Evolutionary conservation across 2,329 filamentous ascomycete genomes (phyloP).

Genomic region (Penicillium rolfsii): DNA sequence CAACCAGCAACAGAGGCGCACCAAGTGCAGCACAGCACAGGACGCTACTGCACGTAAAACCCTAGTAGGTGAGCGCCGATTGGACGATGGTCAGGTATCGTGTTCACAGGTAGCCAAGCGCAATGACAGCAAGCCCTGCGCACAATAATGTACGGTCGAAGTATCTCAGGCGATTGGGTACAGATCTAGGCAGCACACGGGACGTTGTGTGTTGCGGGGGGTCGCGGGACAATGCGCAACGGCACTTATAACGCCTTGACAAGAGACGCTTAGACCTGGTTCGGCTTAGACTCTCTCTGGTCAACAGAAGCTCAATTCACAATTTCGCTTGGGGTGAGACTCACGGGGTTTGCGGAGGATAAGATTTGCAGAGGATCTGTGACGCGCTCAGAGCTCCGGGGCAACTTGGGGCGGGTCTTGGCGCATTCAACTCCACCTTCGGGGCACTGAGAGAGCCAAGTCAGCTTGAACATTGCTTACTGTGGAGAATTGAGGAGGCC

Average conservation of each 20-base stretch:
- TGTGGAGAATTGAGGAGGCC: not conserved
- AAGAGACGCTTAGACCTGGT: not conserved
- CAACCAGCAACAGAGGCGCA: constrained; percentile 10
- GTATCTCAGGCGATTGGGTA: not conserved
- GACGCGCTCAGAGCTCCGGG: constrained; percentile 9
- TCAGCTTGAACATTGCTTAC: not conserved
- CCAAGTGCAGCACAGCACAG: constrained; percentile 14
- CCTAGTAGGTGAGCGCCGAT: constrained; percentile 2
- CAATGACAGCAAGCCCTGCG: constrained; percentile 1
- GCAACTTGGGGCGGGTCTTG: constrained; percentile 14
- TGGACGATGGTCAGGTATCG: not conserved
- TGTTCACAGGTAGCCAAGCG: constrained; percentile 7
- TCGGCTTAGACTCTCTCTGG: not conserved
- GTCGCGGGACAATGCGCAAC: not conserved
- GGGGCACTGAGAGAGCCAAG: constrained; percentile 3
- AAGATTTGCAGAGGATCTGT: constrained; percentile 4
- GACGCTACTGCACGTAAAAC: constrained; percentile 16
- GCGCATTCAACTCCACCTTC: constrained; percentile 12
- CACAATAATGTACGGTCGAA: constrained; percentile 7
- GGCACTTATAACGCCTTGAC: not conserved
- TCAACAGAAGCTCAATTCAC: not conserved
- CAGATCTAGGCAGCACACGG: not conserved
- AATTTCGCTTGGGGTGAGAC: not conserved
- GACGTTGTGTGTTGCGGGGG: not conserved
- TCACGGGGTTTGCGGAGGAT: not conserved